Evolutionary conservation across 192 early-diverging fungal species (phyloP).

Genomic region (Nowakowskiella sp.): DNA sequence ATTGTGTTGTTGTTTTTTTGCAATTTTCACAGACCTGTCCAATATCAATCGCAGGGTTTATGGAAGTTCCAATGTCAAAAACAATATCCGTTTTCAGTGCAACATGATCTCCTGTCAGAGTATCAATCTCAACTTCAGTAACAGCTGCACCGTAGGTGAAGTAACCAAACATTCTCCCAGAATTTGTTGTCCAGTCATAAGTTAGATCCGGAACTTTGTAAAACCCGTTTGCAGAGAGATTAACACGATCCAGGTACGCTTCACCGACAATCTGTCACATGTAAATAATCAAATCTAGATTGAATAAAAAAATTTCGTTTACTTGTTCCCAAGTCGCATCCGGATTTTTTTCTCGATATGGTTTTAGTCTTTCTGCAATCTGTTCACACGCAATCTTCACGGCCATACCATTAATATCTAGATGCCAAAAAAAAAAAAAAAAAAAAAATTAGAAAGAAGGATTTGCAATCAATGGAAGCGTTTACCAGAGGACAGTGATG

Average conservation of each 20-base stretch:
- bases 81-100: slow-evolving; percentile 64
- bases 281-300: slow-evolving; percentile 7
- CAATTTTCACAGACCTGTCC: slow-evolving; percentile 47
- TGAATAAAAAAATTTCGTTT: neutral
- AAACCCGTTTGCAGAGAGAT: slow-evolving; percentile 75
- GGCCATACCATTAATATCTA: slow-evolving; percentile 76
- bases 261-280: slow-evolving; percentile 41
- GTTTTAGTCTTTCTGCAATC: slow-evolving; percentile 61
- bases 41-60: slow-evolving; percentile 82
- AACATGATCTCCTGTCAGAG: slow-evolving; percentile 71
- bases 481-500: slow-evolving; percentile 58
- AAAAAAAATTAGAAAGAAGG: neutral
- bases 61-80: slow-evolving; percentile 78
- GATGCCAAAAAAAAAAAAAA: neutral
- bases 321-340: slow-evolving; percentile 43
- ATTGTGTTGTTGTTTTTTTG: neutral
- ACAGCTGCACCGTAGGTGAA: slow-evolving; percentile 76
- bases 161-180: slow-evolving; percentile 68
- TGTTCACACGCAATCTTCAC: slow-evolving; percentile 68
- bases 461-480: neutral
- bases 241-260: slow-evolving; percentile 73
- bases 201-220: slow-evolving; percentile 74
- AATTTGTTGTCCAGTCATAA: slow-evolving; percentile 63
- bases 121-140: slow-evolving; percentile 79
- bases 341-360: slow-evolving; percentile 56